Base-by-base conservation (phyloP, 805 yeast genomes). In the Brettanomyces nanus region DNA sequence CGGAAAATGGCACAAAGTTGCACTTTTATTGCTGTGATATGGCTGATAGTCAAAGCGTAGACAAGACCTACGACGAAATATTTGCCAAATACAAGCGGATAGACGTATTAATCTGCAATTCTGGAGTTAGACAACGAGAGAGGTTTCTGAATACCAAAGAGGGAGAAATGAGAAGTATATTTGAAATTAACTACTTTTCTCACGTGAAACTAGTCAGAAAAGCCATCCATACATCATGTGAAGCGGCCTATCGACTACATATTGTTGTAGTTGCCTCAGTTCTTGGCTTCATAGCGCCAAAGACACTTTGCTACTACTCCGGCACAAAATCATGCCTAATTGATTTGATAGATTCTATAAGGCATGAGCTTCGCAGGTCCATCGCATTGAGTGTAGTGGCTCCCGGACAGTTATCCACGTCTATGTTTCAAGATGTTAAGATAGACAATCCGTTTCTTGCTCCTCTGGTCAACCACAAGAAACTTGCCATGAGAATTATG, bases 321-420 rank as follows among this genome's bases (percentile, higher is more conserved):
- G 72, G 73, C 1, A 58, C 74, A 6, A 74, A 74, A 42, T 69
- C 75, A 1, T 69, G 74, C 0, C 42, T 61, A 19, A 49, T 62
- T 9, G 67, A 64, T 45, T 43, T 69, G 6, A 68, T 71, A 43
- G 77, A 73, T 44, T 60, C 71, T 1, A 38, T 74, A 21, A 42
- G 61, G 4, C 60, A 60, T 31, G 80, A 74, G 42, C 37, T 63
- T 5, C 51, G 61, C 0, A 35, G 37, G 2, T 39, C 47, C 9
- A 44, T 72, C 3, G 47, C 63, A 4, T 43, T 65, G 21, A 55
- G 69, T 13, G 49, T 68, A 9, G 66, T 73, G 5, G 42, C 63
- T 3, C 76, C 79, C 0, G 80, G 80, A 2, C 80, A 74, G 48
- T 49, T 74, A 22, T 56, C 62, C 31, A 61, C 75, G 1, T 50